Evolutionary conservation across 2,329 filamentous ascomycete species (phyloP).

Genomic region (Eurotiales sp.): DNA sequence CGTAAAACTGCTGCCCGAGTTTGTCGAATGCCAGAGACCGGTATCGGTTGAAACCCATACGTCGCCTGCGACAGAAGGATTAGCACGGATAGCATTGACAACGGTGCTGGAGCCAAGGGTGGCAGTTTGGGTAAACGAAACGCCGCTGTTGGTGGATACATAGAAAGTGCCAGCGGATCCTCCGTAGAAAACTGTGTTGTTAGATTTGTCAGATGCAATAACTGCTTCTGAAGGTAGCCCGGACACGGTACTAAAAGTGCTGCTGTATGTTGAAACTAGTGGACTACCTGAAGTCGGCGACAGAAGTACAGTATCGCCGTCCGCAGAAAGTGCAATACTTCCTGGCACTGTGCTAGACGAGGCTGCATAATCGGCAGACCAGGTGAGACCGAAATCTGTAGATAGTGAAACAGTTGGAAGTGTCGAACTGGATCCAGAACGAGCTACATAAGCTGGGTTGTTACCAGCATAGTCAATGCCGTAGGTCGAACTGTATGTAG

Average conservation of each 20-base stretch:
- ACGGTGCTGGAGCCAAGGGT: conserved; percentile 31
- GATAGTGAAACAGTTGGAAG: conserved; percentile 47
- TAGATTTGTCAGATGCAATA: conserved; percentile 54
- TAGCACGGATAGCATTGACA: conserved; percentile 19
- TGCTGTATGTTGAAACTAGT: conserved; percentile 17
- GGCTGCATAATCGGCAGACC: conserved; percentile 48
- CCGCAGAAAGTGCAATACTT: conserved; percentile 49
- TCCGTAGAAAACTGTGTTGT: conserved; percentile 53
- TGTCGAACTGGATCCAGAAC: conserved; percentile 44
- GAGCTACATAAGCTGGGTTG: conserved; percentile 46
- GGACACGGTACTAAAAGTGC: conserved; percentile 44
- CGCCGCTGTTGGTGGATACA: conserved; percentile 48
- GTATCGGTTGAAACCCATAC: conserved; percentile 39
- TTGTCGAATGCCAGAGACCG: conserved; percentile 53
- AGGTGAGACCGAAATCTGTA: conserved; percentile 49
- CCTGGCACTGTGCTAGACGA: conserved; percentile 45
- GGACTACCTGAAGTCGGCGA: conserved; percentile 20
- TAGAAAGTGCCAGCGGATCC: conserved; percentile 48
- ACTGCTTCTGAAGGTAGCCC: conserved; percentile 45
- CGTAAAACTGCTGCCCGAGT: conserved; percentile 50
- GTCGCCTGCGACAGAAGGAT: conserved; percentile 21
- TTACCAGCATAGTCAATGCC: conserved; percentile 44
- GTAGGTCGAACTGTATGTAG: conserved; percentile 45
- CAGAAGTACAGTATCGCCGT: conserved; percentile 43
- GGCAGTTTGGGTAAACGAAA: conserved; percentile 43